phyloP scores from a whole-genome alignment of 2,329 filamentous ascomycete species.

The Sarocladiaceae sp. region DNA sequence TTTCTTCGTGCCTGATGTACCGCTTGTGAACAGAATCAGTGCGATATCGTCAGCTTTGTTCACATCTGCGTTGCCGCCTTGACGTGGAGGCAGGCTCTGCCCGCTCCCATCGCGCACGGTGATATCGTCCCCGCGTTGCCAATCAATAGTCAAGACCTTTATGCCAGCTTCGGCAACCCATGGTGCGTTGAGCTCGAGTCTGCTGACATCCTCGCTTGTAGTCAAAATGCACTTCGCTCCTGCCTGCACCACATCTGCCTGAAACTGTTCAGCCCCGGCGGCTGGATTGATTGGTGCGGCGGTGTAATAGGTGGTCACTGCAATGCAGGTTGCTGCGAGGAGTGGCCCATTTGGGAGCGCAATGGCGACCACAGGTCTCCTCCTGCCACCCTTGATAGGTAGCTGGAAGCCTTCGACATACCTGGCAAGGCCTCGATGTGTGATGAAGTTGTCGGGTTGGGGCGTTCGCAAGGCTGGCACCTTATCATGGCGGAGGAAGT shows the following conservation, averaged over 20 bases:
- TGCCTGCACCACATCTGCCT: slow-evolving; percentile 43
- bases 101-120: slow-evolving; percentile 18
- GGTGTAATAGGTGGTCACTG: slow-evolving; percentile 45
- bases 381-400: slow-evolving; percentile 14
- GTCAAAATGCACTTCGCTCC: slow-evolving; percentile 43
- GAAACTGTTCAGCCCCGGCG: slow-evolving; percentile 45
- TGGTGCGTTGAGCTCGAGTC: slow-evolving; percentile 29
- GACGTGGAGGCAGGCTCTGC: slow-evolving; percentile 10
- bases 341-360: slow-evolving; percentile 50
- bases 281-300: slow-evolving; percentile 48
- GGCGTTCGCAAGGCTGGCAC: slow-evolving; percentile 25
- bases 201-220: slow-evolving; percentile 32
- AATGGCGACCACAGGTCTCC: slow-evolving; percentile 43
- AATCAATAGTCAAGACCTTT: slow-evolving; percentile 33
- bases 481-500: slow-evolving; percentile 24
- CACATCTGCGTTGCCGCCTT: slow-evolving; percentile 16
- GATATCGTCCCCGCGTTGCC: slow-evolving; percentile 32
- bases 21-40: slow-evolving; percentile 53
- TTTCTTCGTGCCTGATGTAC: slow-evolving; percentile 56
- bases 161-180: slow-evolving; percentile 30
- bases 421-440: slow-evolving; percentile 24
- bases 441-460: slow-evolving; percentile 21
- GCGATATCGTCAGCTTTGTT: slow-evolving; percentile 43
- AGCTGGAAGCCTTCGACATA: slow-evolving; percentile 30
- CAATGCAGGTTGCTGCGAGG: slow-evolving; percentile 45